Base-by-base conservation (phyloP, 192 early-diverging fungal genomes). In the Coemansia sp. region DNA sequence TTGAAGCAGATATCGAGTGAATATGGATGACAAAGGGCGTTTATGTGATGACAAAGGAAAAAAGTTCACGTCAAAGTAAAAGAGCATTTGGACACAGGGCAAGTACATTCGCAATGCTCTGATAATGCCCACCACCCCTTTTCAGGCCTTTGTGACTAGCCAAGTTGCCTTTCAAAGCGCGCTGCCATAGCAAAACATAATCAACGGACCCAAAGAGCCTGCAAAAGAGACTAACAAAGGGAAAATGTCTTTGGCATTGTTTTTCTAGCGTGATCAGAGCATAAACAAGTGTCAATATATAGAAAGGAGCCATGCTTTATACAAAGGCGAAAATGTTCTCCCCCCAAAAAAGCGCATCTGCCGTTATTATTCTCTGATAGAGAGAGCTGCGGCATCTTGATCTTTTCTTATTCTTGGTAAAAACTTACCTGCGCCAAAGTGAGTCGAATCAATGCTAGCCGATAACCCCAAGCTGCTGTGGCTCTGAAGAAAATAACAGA, bases 381-480 rank as follows among this genome's bases (percentile, higher is more conserved):
- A 32, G 32, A 7, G 20, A 53, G 50, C 7, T 8, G 12, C 7
- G 0, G 12, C 20, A 53, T 53, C n/a, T 53, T 20, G 50, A 53
- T 53, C 50, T 53, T 17, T 53, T 53, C 12, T 5, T 53, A 53
- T 19, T 22, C 7, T 0, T 20, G 22, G 25, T 13, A 58, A 13
- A 37, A 20, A 58, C 56, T 19, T 58, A 58, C 56, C 56, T 58
- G 38, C 16, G n/a, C 14, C 56, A 25, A 49, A 51, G 62, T 16
- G 45, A 53, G 45, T 62, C 11, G 43, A 43, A 46, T 46, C 44
- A 20, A 44, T 20, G 17, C 7, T 10, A 20, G 7, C 2, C 22
- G 44, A 45, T 14, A 45, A 14, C 44, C 1, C 44, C 44, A 45
- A 32, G 4, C 50, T 53, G 25, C 25, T 53, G 1, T 32, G 11